Percentiles rank a stretch among this genome's conserved stretches.
phyloP scores from a whole-genome alignment of 805 yeast genomes.

The Ogataea wickerhamii region DNA sequence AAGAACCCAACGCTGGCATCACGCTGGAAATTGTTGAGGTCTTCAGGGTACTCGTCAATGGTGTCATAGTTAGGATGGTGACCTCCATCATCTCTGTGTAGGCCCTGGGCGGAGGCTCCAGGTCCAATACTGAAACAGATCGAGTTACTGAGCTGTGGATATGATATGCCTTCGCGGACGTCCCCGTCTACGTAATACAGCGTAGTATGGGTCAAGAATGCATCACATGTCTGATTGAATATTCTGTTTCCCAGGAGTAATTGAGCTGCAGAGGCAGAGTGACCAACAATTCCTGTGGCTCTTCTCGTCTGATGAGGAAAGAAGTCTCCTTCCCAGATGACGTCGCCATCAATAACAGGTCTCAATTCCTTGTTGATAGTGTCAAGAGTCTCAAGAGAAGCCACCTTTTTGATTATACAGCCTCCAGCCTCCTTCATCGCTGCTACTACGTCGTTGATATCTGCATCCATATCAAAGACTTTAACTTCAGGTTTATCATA shows the following conservation, averaged over 20 bases:
- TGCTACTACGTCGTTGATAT: constrained; percentile 11
- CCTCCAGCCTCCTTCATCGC: constrained; percentile 26
- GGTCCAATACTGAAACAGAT: constrained; percentile 28
- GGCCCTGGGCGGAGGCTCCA: constrained; percentile 27
- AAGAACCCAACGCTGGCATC: constrained; percentile 25
- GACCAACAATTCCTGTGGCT: constrained; percentile 14
- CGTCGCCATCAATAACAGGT: constrained; percentile 22
- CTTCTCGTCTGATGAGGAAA: constrained; percentile 11
- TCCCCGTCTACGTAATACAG: constrained; percentile 12
- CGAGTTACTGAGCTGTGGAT: constrained; percentile 26
- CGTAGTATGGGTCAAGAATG: constrained; percentile 9
- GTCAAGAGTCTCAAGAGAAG: constrained; percentile 13
- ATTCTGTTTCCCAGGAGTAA: constrained; percentile 9
- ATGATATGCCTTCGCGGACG: constrained; percentile 16
- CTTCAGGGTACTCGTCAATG: constrained; percentile 14
- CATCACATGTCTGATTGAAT: constrained; percentile 11
- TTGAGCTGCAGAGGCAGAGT: constrained; percentile 9
- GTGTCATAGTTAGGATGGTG: constrained; percentile 26
- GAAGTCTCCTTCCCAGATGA: constrained; percentile 15
- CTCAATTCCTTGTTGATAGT: constrained; percentile 19
- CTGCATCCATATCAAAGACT: constrained; percentile 10
- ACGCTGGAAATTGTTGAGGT: constrained; percentile 11
- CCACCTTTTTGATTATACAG: constrained; percentile 21
- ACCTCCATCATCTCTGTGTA: constrained; percentile 29
- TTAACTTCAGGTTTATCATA: constrained; percentile 10